Conservation (phyloP, 441 rosid species). For the Adansonia madagascariensis region DNA sequence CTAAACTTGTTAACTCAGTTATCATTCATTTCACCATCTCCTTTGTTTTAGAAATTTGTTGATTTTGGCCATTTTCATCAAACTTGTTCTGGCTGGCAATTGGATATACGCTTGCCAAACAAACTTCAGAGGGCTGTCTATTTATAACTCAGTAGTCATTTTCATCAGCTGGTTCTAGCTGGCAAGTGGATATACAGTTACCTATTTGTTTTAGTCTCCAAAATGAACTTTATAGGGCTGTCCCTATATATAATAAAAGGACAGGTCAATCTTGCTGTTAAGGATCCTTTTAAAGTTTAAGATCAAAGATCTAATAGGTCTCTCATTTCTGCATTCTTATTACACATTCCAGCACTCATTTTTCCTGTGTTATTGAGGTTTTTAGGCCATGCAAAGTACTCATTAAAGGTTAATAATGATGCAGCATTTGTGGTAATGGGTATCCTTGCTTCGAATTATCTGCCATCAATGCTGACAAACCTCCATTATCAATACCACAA, state of each 20-base stretch:
- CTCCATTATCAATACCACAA: constrained; percentile 67
- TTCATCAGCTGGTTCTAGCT: too few species aligned
- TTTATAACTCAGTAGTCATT: too few species aligned
- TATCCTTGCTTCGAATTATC: constrained; percentile 91
- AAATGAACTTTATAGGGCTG: background rate
- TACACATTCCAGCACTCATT: constrained; percentile 6
- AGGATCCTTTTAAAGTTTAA: background rate
- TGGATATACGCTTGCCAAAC: constrained; percentile 3
- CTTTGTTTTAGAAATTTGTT: background rate
- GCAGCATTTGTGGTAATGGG: constrained; percentile 67
- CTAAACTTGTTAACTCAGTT: background rate
- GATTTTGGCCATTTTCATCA: constrained; percentile 1
- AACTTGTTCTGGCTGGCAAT: background rate
- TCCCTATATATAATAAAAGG: background rate
- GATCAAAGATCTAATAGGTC: background rate
- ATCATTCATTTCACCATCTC: constrained; percentile 4
- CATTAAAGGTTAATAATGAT: constrained; percentile 22
- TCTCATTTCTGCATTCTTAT: background rate
- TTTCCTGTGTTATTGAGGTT: background rate
- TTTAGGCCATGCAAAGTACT: background rate
- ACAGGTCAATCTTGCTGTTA: background rate
- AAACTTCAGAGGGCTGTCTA: background rate
- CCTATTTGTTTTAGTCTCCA: background rate
- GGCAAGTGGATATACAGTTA: too few species aligned
- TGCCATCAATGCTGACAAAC: constrained; percentile 92